Evolutionary conservation across 768 basidiomycete species (phyloP), one percentile per base, ranked within the genome.

Genomic region (Cyclocybe aegerita): DNA sequence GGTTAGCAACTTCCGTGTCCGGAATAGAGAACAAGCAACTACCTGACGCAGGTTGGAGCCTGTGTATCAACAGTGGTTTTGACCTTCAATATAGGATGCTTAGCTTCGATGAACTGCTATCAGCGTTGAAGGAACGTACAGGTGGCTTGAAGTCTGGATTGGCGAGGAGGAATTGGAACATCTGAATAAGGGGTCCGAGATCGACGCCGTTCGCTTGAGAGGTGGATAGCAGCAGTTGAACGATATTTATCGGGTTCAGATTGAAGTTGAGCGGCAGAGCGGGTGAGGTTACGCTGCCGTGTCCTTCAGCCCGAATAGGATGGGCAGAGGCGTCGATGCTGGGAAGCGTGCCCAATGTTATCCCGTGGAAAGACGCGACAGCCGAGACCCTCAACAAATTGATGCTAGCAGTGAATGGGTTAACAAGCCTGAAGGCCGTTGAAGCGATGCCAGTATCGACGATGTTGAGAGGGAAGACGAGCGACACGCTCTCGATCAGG

Each of bases 351-450:
- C 87, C 86, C 9, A 90, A 62, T 1, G 74, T 74, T 37, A 88
- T 60, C 40, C 72, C 74, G 15, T 78, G 73, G 70, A 76, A 86
- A 0, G 73, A 77, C 0, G 80, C 86, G 4, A 66, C 76, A 1
- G 85, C 78, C 2, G 65, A 67, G 12, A 89, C 65, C 39, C 70
- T 62, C n/a, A 85, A 61, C 11, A 90, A 64, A 60, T 82, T 85
- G 63, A 90, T 80, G 60, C 79, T 80, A 12, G 87, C 85, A 0
- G 85, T 87, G 67, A 90, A 90, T 0, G 86, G 86, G 58, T 90
- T 86, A 14, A 72, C 68, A 29, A 90, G 70, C 0, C 67, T 72
- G 60, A 88, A 86, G 1, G 78, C 67, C 4, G 79, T 70, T n/a
- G 73, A 72, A 1, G 85, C 84, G 14, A 84, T 63, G 9, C 82